phyloP scores from a whole-genome alignment of 2,329 filamentous ascomycete genomes.

The Fusarium sarcochroum region DNA sequence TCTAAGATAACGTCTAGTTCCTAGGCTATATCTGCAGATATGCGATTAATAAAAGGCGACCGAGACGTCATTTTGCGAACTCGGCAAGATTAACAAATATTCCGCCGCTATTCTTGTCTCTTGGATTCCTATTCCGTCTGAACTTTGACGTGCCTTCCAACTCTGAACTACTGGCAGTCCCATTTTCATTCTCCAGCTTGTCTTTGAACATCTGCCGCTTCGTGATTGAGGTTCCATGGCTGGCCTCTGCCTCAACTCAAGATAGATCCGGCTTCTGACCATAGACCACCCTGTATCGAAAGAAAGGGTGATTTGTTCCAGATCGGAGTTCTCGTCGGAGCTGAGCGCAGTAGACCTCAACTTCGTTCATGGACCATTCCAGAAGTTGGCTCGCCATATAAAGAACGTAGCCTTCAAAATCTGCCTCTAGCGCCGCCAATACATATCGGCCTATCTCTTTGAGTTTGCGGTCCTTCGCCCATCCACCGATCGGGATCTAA shows the following conservation, averaged over 20 bases:
- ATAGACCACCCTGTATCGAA: slow-evolving; percentile 5
- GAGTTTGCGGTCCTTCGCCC: not conserved
- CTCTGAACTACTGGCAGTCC: no score
- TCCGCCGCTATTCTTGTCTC: no score
- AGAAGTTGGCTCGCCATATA: slow-evolving; percentile 16
- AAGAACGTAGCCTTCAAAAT: slow-evolving; percentile 8
- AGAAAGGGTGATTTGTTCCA: slow-evolving; percentile 1
- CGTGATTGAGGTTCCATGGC: no score
- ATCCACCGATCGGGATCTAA: slow-evolving; percentile 1
- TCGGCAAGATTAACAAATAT: no score
- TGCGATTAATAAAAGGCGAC: no score
- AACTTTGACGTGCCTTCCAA: no score
- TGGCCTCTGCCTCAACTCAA: not conserved
- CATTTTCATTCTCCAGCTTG: no score
- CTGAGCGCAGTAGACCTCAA: slow-evolving; percentile 8
- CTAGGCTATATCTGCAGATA: no score
- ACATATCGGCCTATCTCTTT: slow-evolving; percentile 9
- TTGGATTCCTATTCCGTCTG: no score
- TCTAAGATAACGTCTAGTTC: no score
- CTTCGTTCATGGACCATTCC: slow-evolving; percentile 8
- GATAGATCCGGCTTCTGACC: not conserved
- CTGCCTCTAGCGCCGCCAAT: slow-evolving; percentile 2
- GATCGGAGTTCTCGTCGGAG: slow-evolving; percentile 10
- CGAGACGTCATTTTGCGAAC: no score
- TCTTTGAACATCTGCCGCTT: no score